phyloP scores from a whole-genome alignment of 257 asterid genomes.

The Solanum pinnatisectum region DNA sequence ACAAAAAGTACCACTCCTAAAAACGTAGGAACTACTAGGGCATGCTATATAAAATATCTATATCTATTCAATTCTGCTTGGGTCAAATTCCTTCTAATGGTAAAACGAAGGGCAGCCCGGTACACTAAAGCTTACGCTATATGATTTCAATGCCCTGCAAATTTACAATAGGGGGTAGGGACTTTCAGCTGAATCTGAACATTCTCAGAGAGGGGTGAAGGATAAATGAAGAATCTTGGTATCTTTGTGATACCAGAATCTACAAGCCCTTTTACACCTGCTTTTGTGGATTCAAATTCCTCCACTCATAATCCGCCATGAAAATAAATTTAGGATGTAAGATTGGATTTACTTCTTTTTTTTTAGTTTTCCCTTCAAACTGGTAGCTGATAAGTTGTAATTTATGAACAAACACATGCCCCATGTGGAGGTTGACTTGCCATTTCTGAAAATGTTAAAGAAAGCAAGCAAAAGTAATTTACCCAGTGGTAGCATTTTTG shows the following conservation, averaged over 20 bases:
- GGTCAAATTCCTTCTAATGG: not conserved
- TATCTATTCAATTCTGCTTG: not conserved
- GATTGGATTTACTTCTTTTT: not conserved
- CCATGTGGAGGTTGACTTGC: not conserved
- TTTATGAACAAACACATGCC: not conserved
- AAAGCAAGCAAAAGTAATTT: not conserved
- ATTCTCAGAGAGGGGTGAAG: not conserved
- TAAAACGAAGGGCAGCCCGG: not conserved
- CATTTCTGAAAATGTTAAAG: not conserved
- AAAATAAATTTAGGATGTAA: not conserved
- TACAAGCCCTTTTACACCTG: slow-evolving; percentile 62
- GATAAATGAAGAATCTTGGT: slow-evolving; percentile 44
- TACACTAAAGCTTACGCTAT: not conserved
- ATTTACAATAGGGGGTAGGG: slow-evolving; percentile 49
- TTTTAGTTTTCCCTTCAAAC: not conserved
- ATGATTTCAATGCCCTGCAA: slow-evolving; percentile 22
- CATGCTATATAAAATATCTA: not conserved
- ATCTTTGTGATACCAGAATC: slow-evolving; percentile 47
- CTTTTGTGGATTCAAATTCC: slow-evolving; percentile 40
- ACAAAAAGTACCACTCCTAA: not conserved
- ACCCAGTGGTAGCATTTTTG: not conserved
- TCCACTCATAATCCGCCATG: slow-evolving; percentile 6
- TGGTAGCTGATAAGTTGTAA: not conserved
- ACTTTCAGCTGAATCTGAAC: slow-evolving; percentile 12
- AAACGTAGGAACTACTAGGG: not conserved